Evolutionary conservation across 306 rosid species (phyloP), one percentile per base, ranked within the genome.

Genomic region (Quercus parvula): DNA sequence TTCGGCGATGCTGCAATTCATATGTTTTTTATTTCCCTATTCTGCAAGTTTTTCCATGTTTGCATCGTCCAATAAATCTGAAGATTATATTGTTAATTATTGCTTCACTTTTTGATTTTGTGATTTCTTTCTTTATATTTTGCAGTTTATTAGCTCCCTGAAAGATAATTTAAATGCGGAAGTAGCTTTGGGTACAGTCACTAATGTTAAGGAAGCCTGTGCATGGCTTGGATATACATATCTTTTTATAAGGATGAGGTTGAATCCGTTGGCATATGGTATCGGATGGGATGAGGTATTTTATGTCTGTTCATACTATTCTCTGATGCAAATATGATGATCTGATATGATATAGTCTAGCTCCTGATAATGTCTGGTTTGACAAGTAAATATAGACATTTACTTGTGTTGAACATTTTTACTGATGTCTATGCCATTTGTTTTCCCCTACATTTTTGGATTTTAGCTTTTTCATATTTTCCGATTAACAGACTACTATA

Each of bases 181-280:
- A 85, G 97, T 94, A 76, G 99, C 99, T 56, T 84, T 94, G 90
- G 99, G 99, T 58, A 94, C 99, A 77, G 99, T 94, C 61, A 91
- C 99, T 44, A 94, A 94, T 87, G 95, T 94, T 77, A 94, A 92
- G 89, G 99, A 94, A 89, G 99, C 99, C 70, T 92, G 97, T 85
- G 97, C 97, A 10, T 94, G 99, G 99, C 97, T 94, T 75, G 99
- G 99, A 83, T 94, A 94, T 84, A 94, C 99, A 2, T 94, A 94
- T 87, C 95, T 94, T 78, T 94, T 90, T 83, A 92, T 94, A 82
- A 90, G 99, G 88, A 94, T 94, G 99, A 90, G 92, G 86, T 84
- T 92, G 90, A 94, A 94, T 86, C 99, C 99, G 54, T 81, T 94
- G 87, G 95, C 91, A 4, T 94, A 94, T 81, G 99, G 97, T 83